Evolutionary conservation across 345 rosid species (phyloP), one percentile per base, ranked within the genome.

Genomic region (Populus ilicifolia): DNA sequence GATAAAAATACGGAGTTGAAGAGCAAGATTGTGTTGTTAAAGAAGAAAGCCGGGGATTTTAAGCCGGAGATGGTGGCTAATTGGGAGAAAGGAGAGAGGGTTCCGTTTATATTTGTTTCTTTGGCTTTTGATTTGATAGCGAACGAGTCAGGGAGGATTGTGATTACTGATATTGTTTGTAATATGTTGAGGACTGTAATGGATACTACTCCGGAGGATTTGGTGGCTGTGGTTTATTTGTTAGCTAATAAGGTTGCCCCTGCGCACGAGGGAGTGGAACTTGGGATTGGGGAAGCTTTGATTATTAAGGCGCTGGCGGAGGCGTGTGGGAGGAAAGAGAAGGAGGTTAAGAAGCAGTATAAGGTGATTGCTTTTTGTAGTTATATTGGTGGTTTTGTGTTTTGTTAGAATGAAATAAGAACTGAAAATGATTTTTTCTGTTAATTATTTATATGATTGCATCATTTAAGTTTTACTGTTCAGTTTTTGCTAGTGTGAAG

Each of bases 221-320:
- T 93, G 89, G 74, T 87, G 29, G 83, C 92, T 1, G 84, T 84
- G 29, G 96, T 96, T 35, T 93, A 92, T 81, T 85, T 93, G 72
- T 77, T 90, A 38, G 97, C 94, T 2, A 89, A 91, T 78, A 88
- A 86, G 87, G 78, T 96, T 78, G 94, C 98, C 0, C 94, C 99
- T 8, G 92, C 98, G 23, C 98, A 93, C 59, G 95, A 93, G 74
- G 99, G 98, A n/a, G 56, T 93, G 73, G 98, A 93, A 82, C 83
- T 96, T 74, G 98, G 99, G 54, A 91, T 92, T 52, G 98, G 98
- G 68, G 97, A 93, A 62, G 88, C 92, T 1, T 85, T 88, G 27
- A 88, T 96, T 77, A 88, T 91, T 29, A 92, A 91, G 79, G 98
- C 97, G 0, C 89, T 96, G 4, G 87, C 97, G 0, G 94, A 91